These are phyloP conservation scores for Coniochaeta sp. DNA, from an alignment of 2,329 filamentous ascomycete genomes.

Conservation along the genomic window DNA sequence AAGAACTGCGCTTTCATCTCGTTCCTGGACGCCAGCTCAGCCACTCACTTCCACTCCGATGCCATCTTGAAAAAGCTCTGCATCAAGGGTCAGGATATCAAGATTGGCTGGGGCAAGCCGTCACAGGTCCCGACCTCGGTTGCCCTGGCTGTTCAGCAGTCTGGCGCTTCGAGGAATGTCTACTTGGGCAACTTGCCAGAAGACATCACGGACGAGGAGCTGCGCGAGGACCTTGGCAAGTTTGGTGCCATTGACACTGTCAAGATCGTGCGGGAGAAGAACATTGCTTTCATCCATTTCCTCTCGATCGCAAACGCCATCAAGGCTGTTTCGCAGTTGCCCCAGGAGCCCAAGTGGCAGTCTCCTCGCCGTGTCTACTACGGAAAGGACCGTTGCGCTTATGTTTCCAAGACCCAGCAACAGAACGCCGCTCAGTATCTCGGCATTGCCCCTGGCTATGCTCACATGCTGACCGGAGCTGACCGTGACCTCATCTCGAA, in stretches of 20 bases:
- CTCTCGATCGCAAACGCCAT: constrained; percentile 96
- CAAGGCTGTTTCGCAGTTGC: constrained; percentile 94
- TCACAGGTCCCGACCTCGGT: constrained; percentile 97
- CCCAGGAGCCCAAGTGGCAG: constrained; percentile 96
- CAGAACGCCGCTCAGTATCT: constrained; percentile 98
- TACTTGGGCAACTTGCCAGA: constrained; percentile 92
- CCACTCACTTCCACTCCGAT: constrained; percentile 98
- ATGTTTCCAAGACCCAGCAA: constrained; percentile 98
- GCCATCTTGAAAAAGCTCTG: constrained; percentile 99
- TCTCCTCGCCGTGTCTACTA: constrained; percentile 94
- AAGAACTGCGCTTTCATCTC: constrained; percentile 99
- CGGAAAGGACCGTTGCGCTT: constrained; percentile 95
- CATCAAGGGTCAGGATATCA: constrained; percentile 98
- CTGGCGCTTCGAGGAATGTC: constrained; percentile 91
- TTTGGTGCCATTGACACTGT: constrained; percentile 96
- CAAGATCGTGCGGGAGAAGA: constrained; percentile 97
- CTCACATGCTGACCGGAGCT: constrained; percentile 90
- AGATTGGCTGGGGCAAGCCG: constrained; percentile 98
- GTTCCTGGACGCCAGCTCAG: constrained; percentile 94
- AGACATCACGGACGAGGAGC: constrained; percentile 82
- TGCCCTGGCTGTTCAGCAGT: constrained; percentile 94
- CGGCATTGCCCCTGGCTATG: constrained; percentile 92
- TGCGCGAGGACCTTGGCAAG: constrained; percentile 91
- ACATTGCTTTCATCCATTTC: constrained; percentile 96
- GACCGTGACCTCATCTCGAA: constrained; percentile 96